These are phyloP conservation scores for Ceratocystis ficicola DNA, from an alignment of 2,329 filamentous ascomycete genomes.

Conservation along the genomic window DNA sequence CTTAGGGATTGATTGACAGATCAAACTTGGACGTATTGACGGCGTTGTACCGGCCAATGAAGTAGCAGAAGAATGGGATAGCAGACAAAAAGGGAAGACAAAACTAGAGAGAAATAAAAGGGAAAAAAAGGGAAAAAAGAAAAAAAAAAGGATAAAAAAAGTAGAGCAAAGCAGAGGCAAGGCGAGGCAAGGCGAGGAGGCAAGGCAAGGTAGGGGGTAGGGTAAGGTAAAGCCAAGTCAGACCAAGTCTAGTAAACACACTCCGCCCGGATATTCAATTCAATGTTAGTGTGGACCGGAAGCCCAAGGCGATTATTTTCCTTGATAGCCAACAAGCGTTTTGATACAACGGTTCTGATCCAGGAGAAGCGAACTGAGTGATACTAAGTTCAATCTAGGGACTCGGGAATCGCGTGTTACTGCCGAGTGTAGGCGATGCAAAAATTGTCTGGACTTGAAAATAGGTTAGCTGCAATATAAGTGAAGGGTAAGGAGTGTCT, in stretches of 20 bases:
- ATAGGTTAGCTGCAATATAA: not conserved
- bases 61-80: not conserved
- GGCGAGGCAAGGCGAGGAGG: too few species aligned
- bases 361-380: constrained; percentile 19
- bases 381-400: constrained; percentile 18
- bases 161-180: too few species aligned
- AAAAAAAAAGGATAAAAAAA: not conserved
- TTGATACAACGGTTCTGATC: constrained; percentile 12
- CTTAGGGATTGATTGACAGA: not conserved
- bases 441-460: not conserved
- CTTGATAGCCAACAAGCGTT: constrained; percentile 12
- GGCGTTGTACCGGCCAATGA: not conserved
- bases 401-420: constrained; percentile 16
- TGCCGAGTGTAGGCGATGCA: constrained; percentile 15
- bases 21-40: not conserved
- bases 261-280: constrained; percentile 6
- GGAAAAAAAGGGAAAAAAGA: not conserved
- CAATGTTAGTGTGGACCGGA: not conserved
- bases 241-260: not conserved
- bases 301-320: constrained; percentile 11
- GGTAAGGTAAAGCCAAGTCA: too few species aligned
- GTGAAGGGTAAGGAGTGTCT: not conserved
- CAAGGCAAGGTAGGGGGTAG: too few species aligned
- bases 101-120: not conserved
- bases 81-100: not conserved